Evolutionary conservation across 441 rosid genomes (phyloP).

Genomic region (Croton laevigatus): DNA sequence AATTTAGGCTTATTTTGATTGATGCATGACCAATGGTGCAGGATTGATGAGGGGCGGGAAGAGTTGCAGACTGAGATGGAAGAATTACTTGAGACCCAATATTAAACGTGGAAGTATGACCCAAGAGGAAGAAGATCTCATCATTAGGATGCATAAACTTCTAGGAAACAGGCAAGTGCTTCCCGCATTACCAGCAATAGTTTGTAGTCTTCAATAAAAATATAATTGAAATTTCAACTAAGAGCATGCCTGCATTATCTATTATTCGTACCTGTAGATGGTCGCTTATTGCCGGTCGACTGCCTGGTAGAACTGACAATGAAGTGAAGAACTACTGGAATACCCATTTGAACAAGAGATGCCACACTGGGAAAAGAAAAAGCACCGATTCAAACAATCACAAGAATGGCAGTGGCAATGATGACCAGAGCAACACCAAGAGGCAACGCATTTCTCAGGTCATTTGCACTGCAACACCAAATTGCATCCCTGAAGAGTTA

Average conservation of each 20-base stretch:
- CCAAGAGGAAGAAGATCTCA: constrained; percentile 79
- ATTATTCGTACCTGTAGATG: constrained; percentile 39
- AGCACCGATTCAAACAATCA: constrained; percentile 21
- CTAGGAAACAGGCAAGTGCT: constrained; percentile 63
- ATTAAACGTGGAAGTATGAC: constrained; percentile 60
- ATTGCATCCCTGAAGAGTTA: constrained; percentile 18
- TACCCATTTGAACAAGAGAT: constrained; percentile 63
- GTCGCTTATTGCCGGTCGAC: constrained; percentile 79
- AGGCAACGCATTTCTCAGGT: constrained; percentile 14
- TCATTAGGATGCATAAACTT: constrained; percentile 86
- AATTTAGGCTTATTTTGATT: background rate
- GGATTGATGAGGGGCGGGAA: constrained; percentile 60
- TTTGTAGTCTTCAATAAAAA: background rate
- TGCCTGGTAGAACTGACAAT: constrained; percentile 87
- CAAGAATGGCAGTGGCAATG: background rate
- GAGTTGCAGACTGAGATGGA: constrained; percentile 66
- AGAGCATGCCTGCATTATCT: background rate
- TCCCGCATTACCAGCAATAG: no score
- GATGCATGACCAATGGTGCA: constrained; percentile 21
- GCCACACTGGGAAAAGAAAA: constrained; percentile 38
- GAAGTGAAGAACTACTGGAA: constrained; percentile 94
- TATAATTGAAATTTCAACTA: background rate
- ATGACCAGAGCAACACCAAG: background rate
- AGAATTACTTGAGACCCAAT: constrained; percentile 62
- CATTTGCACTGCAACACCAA: constrained; percentile 15